Evolutionary conservation across 495 filamentous ascomycete species (phyloP).

Genomic region (Trichoderma orchidacearum): DNA sequence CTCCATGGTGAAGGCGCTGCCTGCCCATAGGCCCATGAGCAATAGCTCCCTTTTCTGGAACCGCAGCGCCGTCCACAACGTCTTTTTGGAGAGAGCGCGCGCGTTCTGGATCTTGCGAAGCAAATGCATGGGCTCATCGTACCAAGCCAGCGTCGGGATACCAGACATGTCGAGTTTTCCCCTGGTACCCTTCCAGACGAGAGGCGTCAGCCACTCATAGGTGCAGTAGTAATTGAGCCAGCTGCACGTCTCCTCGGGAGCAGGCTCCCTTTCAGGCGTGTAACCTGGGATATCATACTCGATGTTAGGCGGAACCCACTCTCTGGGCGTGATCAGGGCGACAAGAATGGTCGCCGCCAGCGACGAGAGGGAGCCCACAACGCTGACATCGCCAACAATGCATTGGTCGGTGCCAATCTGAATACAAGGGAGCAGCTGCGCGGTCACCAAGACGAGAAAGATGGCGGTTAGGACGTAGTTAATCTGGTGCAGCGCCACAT

Average conservation of each 20-base stretch:
- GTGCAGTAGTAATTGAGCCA: slow-evolving; percentile 32
- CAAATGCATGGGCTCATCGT: slow-evolving; percentile 31
- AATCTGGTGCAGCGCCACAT: slow-evolving; percentile 22
- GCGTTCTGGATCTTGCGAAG: slow-evolving; percentile 22
- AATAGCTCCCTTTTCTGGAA: slow-evolving; percentile 23
- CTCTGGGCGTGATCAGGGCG: slow-evolving; percentile 19
- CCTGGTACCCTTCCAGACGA: slow-evolving; percentile 29
- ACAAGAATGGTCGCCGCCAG: slow-evolving; percentile 16
- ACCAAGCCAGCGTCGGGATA: slow-evolving; percentile 33
- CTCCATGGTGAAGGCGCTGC: slow-evolving; percentile 19
- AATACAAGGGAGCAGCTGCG: slow-evolving; percentile 18
- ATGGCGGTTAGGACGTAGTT: slow-evolving; percentile 16
- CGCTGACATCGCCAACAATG: slow-evolving; percentile 6
- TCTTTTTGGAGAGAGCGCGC: slow-evolving; percentile 23
- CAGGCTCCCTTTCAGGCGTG: slow-evolving; percentile 15
- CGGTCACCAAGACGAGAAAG: slow-evolving; percentile 12
- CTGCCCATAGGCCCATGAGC: slow-evolving; percentile 23
- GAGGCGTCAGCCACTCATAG: slow-evolving; percentile 33
- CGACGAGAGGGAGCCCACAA: slow-evolving; percentile 12
- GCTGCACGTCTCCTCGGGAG: slow-evolving; percentile 35
- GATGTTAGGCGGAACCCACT: slow-evolving; percentile 23
- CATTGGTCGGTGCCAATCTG: slow-evolving; percentile 6
- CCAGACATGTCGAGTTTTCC: slow-evolving; percentile 28
- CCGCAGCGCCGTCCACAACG: slow-evolving; percentile 23
- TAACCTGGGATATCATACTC: slow-evolving; percentile 12